Evolutionary conservation across 495 filamentous ascomycete genomes (phyloP), one percentile per base, ranked within the genome.

Genomic region (Penicillium paxilli): DNA sequence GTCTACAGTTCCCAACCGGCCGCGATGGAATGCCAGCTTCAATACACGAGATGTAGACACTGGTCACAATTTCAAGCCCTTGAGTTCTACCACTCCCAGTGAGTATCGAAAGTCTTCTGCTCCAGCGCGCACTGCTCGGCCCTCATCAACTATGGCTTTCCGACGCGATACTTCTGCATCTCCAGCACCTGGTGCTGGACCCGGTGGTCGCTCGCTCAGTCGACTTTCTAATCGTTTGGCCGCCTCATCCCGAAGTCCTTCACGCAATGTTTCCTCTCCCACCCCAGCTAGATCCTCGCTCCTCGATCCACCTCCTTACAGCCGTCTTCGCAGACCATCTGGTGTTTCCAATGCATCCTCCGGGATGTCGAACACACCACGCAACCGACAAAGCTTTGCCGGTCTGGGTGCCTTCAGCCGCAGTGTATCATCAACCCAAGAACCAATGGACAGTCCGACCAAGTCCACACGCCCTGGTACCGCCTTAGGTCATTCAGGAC

Each of bases 11-110:
- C 77, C 81, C 51, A 80, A 81, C 59, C 83, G 87, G 33, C 92
- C 92, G 12, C 81, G 87, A 47, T 97, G 92, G 92, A 96, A 88
- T 64, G 53, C 64, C 6, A 90, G 86, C 30, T 84, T 83, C 11
- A 94, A 91, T 63, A 83, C 87, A 44, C 79, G 77, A 5, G 83
- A 88, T 51, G 76, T 85, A 20, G 77, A 87, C 25, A 82, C 84
- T 14, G 85, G 87, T 20, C 85, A 90, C 65, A 84, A 83, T 61
- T 88, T 84, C 68, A 88, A 85, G 65, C 81, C 88, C 4, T 69
- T 86, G 4, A 76, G 77, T 24, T 68, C 83, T 23, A 84, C 84
- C 11, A 87, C 83, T 1, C 82, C 86, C 8, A 83, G 80, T 53
- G 80, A 85, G 11, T 81, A 87, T 61, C 76, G 82, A 40, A 88